These are phyloP conservation scores for Astrothelium macrocarpum DNA, from an alignment of 495 filamentous ascomycete species.

Conservation along the genomic window DNA sequence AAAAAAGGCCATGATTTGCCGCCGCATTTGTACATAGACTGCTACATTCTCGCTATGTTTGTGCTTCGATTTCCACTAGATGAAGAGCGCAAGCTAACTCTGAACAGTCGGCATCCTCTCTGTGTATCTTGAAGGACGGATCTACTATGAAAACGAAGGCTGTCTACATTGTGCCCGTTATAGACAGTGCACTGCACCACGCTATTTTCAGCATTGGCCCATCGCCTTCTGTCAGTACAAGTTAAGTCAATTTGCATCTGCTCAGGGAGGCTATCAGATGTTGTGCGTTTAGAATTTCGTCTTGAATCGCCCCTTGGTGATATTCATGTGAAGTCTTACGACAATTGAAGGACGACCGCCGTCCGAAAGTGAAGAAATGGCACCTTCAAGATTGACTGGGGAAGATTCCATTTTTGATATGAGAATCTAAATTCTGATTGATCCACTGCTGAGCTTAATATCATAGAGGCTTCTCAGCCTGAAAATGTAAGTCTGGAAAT, in stretches of 20 bases:
- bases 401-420: background rate
- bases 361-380: background rate
- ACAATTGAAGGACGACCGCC: background rate
- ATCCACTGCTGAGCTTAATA: background rate
- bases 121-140: too few relatives aligned
- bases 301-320: background rate
- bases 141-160: too few relatives aligned
- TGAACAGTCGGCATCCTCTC: too few relatives aligned
- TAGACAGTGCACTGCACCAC: background rate
- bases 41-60: too few relatives aligned
- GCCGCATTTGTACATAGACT: too few relatives aligned
- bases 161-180: too few relatives aligned
- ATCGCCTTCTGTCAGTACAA: background rate
- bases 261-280: background rate
- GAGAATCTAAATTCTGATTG: background rate
- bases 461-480: background rate
- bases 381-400: background rate
- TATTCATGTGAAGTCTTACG: background rate
- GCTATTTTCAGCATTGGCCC: background rate
- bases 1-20: too few relatives aligned
- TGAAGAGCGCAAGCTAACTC: too few relatives aligned
- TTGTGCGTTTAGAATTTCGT: background rate
- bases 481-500: background rate
- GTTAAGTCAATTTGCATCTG: background rate
- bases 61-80: too few relatives aligned